A percentile compares a stretch with the other conserved stretches of the same genome.
Evolutionary conservation across 2,329 filamentous ascomycete species (phyloP).

Genomic region (Truncatella angustata): DNA sequence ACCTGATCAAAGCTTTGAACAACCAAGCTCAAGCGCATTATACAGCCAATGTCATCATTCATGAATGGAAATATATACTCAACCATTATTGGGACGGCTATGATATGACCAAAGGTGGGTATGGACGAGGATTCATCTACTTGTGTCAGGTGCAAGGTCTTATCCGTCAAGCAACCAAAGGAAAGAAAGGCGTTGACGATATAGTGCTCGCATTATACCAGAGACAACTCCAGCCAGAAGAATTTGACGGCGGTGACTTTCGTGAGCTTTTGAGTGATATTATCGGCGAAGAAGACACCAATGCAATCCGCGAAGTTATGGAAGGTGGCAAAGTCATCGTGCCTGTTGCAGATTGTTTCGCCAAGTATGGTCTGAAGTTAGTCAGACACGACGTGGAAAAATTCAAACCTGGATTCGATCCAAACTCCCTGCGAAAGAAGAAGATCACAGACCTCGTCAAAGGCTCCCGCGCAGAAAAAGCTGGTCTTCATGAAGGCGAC

Average conservation of each 20-base stretch:
- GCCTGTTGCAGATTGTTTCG: not conserved
- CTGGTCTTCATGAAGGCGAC: not conserved
- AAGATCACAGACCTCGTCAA: not conserved
- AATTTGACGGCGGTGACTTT: not conserved
- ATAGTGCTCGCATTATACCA: not conserved
- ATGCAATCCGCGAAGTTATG: not conserved
- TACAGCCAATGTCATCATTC: not conserved
- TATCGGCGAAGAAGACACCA: not conserved
- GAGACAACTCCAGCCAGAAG: not conserved
- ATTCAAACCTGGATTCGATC: conserved; percentile 1
- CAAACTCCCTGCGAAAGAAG: not conserved
- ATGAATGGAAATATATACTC: not conserved
- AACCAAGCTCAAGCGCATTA: conserved; percentile 7
- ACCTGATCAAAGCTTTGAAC: conserved; percentile 2
- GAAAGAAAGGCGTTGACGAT: conserved; percentile 1
- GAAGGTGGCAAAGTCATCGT: not conserved
- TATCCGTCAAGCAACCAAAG: not conserved
- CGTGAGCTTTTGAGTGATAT: not conserved
- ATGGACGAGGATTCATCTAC: conserved; percentile 1
- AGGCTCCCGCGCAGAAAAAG: not conserved
- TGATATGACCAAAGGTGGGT: not conserved
- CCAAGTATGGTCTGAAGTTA: conserved; percentile 1
- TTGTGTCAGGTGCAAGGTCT: not conserved
- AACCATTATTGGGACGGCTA: conserved; percentile 1
- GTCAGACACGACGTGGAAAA: not conserved